Evolutionary conservation across 2,329 filamentous ascomycete species (phyloP).

Genomic region (Magnaporthiopsis poae): DNA sequence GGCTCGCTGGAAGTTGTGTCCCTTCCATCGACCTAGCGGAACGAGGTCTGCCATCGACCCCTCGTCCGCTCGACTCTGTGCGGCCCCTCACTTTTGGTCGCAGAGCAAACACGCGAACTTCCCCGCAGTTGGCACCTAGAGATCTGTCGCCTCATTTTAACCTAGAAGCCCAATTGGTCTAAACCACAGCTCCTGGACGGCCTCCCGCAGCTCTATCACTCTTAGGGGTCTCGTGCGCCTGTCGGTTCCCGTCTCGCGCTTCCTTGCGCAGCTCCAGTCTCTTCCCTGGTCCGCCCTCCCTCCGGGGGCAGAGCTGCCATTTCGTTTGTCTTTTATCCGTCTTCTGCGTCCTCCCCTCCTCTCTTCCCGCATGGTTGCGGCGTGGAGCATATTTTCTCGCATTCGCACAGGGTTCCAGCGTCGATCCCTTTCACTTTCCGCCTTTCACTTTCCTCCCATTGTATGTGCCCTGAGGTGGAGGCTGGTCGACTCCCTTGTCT

Average conservation of each 20-base stretch:
- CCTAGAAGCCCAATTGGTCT: background rate
- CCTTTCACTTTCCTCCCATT: background rate
- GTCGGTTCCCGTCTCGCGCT: background rate
- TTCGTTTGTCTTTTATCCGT: background rate
- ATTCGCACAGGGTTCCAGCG: background rate
- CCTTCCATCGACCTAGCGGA: too few relatives aligned
- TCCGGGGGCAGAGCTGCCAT: background rate
- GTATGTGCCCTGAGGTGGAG: background rate
- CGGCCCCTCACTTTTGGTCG: background rate
- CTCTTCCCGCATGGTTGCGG: background rate
- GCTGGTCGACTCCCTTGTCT: too few relatives aligned
- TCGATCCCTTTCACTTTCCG: background rate
- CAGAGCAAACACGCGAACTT: background rate
- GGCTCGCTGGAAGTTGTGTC: too few relatives aligned
- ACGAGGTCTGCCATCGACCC: too few relatives aligned
- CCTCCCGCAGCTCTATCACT: background rate
- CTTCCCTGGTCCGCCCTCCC: too few relatives aligned
- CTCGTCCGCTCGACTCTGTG: background rate
- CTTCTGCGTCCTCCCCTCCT: background rate
- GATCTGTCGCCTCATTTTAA: background rate
- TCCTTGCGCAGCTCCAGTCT: background rate
- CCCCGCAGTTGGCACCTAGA: background rate
- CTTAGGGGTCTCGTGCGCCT: background rate
- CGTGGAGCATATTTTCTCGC: background rate
- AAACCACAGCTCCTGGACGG: background rate